phyloP scores from a whole-genome alignment of 306 rosid genomes.

The Adenanthera pavonina region DNA sequence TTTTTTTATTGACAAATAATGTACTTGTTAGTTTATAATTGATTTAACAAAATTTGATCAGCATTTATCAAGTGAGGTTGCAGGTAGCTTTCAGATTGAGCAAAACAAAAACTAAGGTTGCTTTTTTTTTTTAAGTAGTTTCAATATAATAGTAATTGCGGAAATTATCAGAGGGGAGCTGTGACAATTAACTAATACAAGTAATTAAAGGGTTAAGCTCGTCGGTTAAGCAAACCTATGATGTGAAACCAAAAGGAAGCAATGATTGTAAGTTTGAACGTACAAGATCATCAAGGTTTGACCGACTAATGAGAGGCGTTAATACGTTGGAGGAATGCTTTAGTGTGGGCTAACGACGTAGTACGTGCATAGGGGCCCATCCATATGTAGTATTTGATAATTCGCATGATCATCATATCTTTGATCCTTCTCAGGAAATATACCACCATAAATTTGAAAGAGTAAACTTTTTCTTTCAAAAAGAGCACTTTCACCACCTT shows the following conservation, averaged over 20 bases:
- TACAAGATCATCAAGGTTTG: constrained; percentile 37
- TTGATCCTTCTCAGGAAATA: not conserved
- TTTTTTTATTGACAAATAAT: too few species aligned
- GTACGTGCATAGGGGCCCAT: constrained; percentile 20
- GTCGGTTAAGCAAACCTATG: not conserved
- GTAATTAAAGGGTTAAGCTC: not conserved
- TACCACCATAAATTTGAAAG: not conserved
- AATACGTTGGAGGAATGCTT: constrained; percentile 36
- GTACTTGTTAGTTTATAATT: too few species aligned
- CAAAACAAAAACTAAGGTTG: too few species aligned
- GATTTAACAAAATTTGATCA: too few species aligned
- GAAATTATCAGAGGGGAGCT: not conserved
- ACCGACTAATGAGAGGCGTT: constrained; percentile 34
- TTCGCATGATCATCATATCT: not conserved
- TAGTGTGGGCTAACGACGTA: constrained; percentile 4
- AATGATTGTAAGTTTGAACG: constrained; percentile 32
- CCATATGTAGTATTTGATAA: constrained; percentile 36
- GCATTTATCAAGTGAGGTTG: too few species aligned
- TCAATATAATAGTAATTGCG: too few species aligned
- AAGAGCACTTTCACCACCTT: constrained; percentile 25
- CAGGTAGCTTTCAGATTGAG: too few species aligned
- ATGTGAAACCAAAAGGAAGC: constrained; percentile 21
- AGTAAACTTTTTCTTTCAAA: not conserved
- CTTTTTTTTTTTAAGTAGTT: too few species aligned
- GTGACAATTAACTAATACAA: not conserved